Percentiles rank a stretch among this genome's conserved stretches.
These are phyloP conservation scores for Aureobasidium pullulans DNA, from an alignment of 2,329 filamentous ascomycete genomes.

Conservation along the genomic window DNA sequence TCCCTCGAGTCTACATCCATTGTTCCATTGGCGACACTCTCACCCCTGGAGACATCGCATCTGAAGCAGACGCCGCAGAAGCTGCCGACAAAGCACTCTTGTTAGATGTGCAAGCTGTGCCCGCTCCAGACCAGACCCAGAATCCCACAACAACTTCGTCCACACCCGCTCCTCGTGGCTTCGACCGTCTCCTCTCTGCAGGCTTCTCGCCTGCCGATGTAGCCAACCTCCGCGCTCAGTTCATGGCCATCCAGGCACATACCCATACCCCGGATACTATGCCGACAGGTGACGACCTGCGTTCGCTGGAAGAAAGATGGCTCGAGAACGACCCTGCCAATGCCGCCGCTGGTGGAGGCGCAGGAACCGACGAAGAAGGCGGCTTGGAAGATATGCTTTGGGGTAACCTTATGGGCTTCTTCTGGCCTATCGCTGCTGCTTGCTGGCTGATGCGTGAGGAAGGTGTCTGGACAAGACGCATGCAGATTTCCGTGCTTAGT, in stretches of 20 bases:
- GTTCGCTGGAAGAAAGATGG: conserved; percentile 81
- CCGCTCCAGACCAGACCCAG: background rate
- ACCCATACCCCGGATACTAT: conserved; percentile 83
- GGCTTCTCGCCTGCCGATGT: conserved; percentile 82
- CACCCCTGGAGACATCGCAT: conserved; percentile 58
- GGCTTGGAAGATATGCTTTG: conserved; percentile 79
- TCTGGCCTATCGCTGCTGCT: conserved; percentile 83
- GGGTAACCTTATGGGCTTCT: conserved; percentile 86
- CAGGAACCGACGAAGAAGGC: conserved; percentile 47
- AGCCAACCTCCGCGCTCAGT: conserved; percentile 77
- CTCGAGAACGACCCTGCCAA: conserved; percentile 57
- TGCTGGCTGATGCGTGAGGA: conserved; percentile 82
- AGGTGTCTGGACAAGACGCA: conserved; percentile 75
- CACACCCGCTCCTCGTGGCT: conserved; percentile 62
- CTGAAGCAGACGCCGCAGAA: conserved; percentile 48
- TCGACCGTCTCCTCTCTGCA: conserved; percentile 73
- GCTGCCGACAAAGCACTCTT: conserved; percentile 33
- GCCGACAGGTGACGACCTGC: conserved; percentile 69
- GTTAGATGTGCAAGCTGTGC: conserved; percentile 27
- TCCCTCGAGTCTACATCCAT: conserved; percentile 72
- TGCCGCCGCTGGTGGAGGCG: conserved; percentile 30
- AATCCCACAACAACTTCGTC: conserved; percentile 32
- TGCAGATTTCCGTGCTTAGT: conserved; percentile 78
- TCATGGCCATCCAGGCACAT: conserved; percentile 73
- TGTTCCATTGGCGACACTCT: conserved; percentile 79